Evolutionary conservation across 2,329 filamentous ascomycete genomes (phyloP), one percentile per base, ranked within the genome.

Genomic region (Dactylella cylindrospora): DNA sequence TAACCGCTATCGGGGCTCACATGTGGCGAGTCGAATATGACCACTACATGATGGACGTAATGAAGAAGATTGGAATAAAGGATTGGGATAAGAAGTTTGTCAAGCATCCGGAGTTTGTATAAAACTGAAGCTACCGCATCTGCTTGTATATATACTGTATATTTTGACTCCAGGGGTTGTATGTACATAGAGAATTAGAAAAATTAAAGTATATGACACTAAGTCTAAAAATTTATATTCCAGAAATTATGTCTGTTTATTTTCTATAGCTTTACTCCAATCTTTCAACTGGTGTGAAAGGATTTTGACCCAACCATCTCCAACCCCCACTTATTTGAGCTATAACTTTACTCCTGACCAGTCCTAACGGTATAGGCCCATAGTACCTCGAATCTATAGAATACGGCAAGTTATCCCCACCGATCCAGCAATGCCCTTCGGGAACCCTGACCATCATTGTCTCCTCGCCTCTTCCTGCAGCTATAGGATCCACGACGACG

Each of bases 11-110:
- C 57, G 90, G 90, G 35, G 86, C 89, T 68, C 88, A 84, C 71
- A 76, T 98, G 68, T 98, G 97, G 83, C 84, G 93, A 67, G 85
- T 83, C 61, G 76, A 86, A 66, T 97, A 90, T 88, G 93, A 98
- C 73, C 87, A 93, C 60, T 82, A 81, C 69, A 98, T 88, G 47
- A 83, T 82, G n/a, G 83, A 77, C 44, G 88, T 98, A 65, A 96
- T 98, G 91, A 78, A 83, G 71, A 81, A 87, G 68, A 81, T 86
- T 68, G 83, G 81, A 61, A 78, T 94, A 65, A 79, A 82, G 22
- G 89, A 89, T 40, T 83, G 84, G 57, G 85, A 94, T 70, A 72
- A 96, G 66, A 88, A 96, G 76, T 88, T 95, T 74, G 88, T 87
- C 76, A 82, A 83, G 71, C 85, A 85, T 76, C 87, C 83, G 70